Evolutionary conservation across 106 monocot species (phyloP), one percentile per base, ranked within the genome.

Genomic region (Apostasia ramifera): DNA sequence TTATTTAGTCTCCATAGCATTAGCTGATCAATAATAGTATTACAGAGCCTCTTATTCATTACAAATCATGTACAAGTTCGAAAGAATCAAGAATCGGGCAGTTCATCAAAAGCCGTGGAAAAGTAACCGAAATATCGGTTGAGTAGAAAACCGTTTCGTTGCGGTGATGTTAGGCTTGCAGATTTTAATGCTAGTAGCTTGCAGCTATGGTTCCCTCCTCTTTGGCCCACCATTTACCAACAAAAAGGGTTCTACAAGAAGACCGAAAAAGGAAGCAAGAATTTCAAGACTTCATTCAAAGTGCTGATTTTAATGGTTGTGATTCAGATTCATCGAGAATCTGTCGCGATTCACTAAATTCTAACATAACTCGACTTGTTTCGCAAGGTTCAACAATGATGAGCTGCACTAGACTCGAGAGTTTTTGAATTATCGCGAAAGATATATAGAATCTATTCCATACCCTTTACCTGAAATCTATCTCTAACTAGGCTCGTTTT

Each of bases 181-280:
- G 75, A 65, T 44, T 68, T 66, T 55, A 39, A 51, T 37, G 5
- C 53, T 56, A 41, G 55, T 37, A 39, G 59, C 44, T 11, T 44
- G 44, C 44, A 43, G 49, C 75, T 60, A 54, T 41, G 61, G n/a
- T 45, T 57, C 66, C 57, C 43, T 55, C 53, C 0, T 9, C 41
- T 68, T 53, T 53, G 60, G 39, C 51, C 64, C 9, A 70, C 39
- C 60, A 73, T 66, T 71, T 60, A 80, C 83, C 83, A 83, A 66
- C 80, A 72, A 61, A 83, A 78, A 48, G 68, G 69, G 45, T 80
- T 84, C 73, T 80, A 73, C 76, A 71, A 59, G 40, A 44, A 48
- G 38, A 15, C n/a, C 9, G n/a, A 45, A 13, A 49, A 9, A 60
- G 14, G 2, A 39, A 47, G 44, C 6, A 1, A 53, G 9, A 2